phyloP scores from a whole-genome alignment of 768 basidiomycete genomes.

The Suillus spraguei region DNA sequence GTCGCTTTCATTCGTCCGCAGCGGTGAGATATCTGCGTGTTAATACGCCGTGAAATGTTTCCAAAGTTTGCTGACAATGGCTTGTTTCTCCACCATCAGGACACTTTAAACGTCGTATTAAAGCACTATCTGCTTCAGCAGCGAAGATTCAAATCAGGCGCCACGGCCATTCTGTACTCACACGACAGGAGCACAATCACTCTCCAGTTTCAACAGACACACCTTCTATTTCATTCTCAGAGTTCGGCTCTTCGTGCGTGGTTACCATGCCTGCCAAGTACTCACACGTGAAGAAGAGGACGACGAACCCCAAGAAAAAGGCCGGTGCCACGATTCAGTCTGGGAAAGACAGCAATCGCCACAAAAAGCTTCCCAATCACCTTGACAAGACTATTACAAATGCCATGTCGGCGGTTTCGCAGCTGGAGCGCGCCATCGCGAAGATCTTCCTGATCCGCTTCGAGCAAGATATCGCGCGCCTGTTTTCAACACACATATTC shows the following conservation, averaged over 20 bases:
- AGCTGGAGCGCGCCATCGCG: constrained; percentile 70
- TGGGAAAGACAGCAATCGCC: constrained; percentile 34
- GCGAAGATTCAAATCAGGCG: constrained; percentile 19
- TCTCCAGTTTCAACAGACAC: not conserved
- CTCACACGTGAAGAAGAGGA: constrained; percentile 72
- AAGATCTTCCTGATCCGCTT: constrained; percentile 68
- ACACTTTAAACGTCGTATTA: constrained; percentile 1
- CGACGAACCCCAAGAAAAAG: constrained; percentile 49
- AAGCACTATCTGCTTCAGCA: constrained; percentile 9
- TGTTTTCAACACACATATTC: constrained; percentile 72
- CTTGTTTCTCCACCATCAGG: constrained; percentile 7
- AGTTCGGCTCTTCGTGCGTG: not conserved
- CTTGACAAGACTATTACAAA: constrained; percentile 56
- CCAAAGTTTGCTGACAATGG: not conserved
- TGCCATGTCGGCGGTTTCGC: constrained; percentile 61
- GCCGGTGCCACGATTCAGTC: constrained; percentile 34
- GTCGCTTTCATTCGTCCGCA: constrained; percentile 7
- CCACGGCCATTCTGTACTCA: constrained; percentile 1
- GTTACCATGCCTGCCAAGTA: constrained; percentile 67
- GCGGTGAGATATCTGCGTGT: constrained; percentile 4
- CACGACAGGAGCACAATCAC: not conserved
- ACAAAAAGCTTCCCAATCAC: constrained; percentile 46
- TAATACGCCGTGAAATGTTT: not conserved
- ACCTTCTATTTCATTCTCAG: not conserved
- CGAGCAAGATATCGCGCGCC: constrained; percentile 73